These are phyloP conservation scores for Trametes pubescens DNA, from an alignment of 1,284 basidiomycete species.

Conservation along the genomic window DNA sequence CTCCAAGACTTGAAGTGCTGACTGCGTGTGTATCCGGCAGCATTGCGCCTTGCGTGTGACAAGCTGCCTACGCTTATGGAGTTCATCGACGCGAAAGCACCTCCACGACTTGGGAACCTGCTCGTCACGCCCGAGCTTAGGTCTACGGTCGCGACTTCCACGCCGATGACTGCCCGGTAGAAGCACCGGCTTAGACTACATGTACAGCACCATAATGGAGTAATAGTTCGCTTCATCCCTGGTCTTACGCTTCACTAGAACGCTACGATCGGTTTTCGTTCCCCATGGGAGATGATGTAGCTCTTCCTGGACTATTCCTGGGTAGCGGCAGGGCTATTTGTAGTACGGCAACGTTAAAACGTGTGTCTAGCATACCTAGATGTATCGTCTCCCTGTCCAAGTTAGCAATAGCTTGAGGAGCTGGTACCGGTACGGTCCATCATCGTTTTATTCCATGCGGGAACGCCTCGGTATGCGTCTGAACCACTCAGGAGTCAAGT, in stretches of 20 bases:
- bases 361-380: too few relatives aligned
- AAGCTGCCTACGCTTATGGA: conserved; percentile 93
- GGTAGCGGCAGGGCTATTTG: too few relatives aligned
- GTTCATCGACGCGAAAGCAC: conserved; percentile 78
- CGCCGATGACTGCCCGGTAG: conserved; percentile 10
- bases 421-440: too few relatives aligned
- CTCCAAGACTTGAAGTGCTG: neutral
- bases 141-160: conserved; percentile 17
- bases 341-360: too few relatives aligned
- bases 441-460: too few relatives aligned
- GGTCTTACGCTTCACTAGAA: neutral
- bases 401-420: too few relatives aligned
- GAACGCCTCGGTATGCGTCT: too few relatives aligned
- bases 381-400: too few relatives aligned
- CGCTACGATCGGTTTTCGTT: too few relatives aligned
- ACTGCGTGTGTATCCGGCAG: conserved; percentile 49
- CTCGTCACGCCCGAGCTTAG: conserved; percentile 54
- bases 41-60: conserved; percentile 87
- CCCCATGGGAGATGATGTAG: too few relatives aligned
- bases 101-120: conserved; percentile 83
- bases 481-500: too few relatives aligned
- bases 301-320: too few relatives aligned
- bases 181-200: neutral
- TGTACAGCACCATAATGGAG: conserved; percentile 17
- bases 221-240: neutral